Base-by-base conservation (phyloP, 129 eudicot species). In the Flaveria ramosissima region DNA sequence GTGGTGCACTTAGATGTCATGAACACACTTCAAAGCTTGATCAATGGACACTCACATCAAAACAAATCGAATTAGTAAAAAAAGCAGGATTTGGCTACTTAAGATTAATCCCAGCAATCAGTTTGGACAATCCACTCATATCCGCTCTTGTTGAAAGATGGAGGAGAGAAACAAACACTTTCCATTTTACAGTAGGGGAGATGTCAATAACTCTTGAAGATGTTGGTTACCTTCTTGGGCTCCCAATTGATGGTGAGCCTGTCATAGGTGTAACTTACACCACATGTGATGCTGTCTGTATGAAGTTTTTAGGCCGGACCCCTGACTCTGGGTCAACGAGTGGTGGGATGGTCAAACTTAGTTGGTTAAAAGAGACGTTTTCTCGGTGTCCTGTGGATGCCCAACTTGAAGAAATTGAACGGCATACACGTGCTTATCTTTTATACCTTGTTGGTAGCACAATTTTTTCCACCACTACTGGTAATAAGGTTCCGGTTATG, bases 401-500 rank as follows among this genome's bases (percentile, higher is more conserved):
- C 26, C 55, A 86, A 3, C 46, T 61, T 66, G 92, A 91, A 63
- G 96, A 84, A 20, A 63, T 94, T 36, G 86, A 89, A 78, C 66
- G 83, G 39, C 85, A 86, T 71, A 94, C 98, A 11, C 93, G 96
- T 11, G 98, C 98, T 17, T 94, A 94, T 74, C 98, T 94, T 66
- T 89, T 94, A 57, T 91, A 94, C 51, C 93, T 94, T 81, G 89
- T 94, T 62, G 97, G 98, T 27, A 94, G 98, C 41, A 94, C 98
- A 23, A 72, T 91, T 20, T 94, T 94, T 83, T 94, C 98, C 20
- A 94, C 98, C 14, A 94, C 98, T 7, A 94, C 98, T 1, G 98
- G 98, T n/a, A 94, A 94, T 77, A 94, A 94, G 78, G 98, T 94
- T 26, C 98, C 97, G 9, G 98, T 94, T 24, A 94, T 94, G 98